Evolutionary conservation across 2,329 filamentous ascomycete genomes (phyloP).

Genomic region (Chaetomium globosum): DNA sequence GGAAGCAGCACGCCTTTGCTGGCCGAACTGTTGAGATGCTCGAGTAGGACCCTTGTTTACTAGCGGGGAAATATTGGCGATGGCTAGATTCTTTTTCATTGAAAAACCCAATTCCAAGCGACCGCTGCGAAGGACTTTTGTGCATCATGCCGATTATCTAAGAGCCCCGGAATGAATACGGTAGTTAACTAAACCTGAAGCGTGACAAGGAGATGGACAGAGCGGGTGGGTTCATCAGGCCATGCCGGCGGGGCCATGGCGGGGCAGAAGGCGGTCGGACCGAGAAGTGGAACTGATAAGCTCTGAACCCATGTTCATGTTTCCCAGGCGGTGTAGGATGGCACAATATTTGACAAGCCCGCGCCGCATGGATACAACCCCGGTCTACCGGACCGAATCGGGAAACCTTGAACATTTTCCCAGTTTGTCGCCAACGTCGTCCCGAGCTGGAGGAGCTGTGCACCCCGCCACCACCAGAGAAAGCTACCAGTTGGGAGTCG

Average conservation of each 20-base stretch:
- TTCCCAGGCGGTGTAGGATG: not conserved
- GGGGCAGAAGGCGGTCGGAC: no score
- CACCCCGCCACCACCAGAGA: not conserved
- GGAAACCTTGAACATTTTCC: conserved; percentile 8
- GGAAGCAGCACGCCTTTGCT: not conserved
- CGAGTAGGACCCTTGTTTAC: not conserved
- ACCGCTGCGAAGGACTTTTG: not conserved
- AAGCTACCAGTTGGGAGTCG: not conserved
- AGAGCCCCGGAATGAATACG: not conserved
- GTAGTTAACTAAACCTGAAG: no score
- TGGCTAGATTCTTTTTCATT: not conserved
- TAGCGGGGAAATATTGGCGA: not conserved
- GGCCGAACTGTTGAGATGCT: not conserved
- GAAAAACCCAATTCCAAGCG: not conserved
- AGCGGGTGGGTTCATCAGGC: no score
- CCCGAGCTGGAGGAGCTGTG: not conserved
- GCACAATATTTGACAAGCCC: not conserved
- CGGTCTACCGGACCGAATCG: conserved; percentile 1
- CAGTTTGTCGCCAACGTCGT: not conserved
- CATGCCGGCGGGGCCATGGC: not conserved
- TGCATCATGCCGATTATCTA: not conserved
- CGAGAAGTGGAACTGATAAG: not conserved
- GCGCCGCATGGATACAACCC: not conserved
- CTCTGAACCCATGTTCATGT: not conserved
- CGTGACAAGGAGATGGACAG: no score